Evolutionary conservation across 257 asterid species (phyloP).

Genomic region (Ilex aquifolium): DNA sequence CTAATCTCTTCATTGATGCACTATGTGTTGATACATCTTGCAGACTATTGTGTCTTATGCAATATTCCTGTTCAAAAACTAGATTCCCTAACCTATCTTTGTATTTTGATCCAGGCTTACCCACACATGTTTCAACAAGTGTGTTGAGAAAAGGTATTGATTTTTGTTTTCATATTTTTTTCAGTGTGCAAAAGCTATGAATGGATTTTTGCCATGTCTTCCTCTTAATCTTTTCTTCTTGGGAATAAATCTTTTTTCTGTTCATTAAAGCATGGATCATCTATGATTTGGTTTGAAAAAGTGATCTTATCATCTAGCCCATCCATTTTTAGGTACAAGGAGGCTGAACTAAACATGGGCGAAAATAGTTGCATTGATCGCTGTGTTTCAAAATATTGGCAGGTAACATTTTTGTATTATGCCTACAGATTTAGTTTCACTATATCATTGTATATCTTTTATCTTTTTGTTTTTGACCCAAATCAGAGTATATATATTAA

Average conservation of each 20-base stretch:
- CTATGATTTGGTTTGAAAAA: not conserved
- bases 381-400: constrained; percentile 46
- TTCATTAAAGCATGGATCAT: too few species aligned
- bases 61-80: not conserved
- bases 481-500: too few species aligned
- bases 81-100: not conserved
- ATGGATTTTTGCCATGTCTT: not conserved
- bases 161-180: constrained; percentile 1
- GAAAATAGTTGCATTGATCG: constrained; percentile 51
- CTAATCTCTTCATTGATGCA: not conserved
- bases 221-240: not conserved
- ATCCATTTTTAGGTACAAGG: constrained; percentile 24
- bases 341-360: constrained; percentile 36
- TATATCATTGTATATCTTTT: not conserved
- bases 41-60: not conserved
- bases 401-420: constrained; percentile 19
- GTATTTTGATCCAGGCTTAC: constrained; percentile 31
- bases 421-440: not conserved
- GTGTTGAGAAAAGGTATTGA: constrained; percentile 32
- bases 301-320: not conserved
- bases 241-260: not conserved
- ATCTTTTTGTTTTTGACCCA: too few species aligned
- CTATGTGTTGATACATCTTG: too few species aligned
- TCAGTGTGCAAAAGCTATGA: not conserved
- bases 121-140: constrained; percentile 36